Conservation (phyloP, 768 basidiomycete genomes). For the Auriscalpium microsporum region DNA sequence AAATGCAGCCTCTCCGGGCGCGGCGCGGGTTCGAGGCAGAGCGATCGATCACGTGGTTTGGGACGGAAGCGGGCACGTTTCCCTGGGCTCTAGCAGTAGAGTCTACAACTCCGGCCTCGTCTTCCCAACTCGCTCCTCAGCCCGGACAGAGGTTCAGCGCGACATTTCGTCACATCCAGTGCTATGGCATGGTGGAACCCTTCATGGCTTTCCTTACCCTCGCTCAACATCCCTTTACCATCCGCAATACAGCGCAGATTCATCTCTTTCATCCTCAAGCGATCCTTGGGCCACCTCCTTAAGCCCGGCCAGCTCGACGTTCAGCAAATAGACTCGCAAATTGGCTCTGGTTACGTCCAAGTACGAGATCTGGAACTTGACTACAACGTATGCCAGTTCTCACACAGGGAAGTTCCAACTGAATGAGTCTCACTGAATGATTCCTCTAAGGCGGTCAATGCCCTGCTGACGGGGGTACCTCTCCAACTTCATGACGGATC, state of each 20-base stretch:
- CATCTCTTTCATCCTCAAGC: slow-evolving; percentile 81
- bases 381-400: slow-evolving; percentile 45
- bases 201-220: slow-evolving; percentile 50
- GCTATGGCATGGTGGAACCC: slow-evolving; percentile 27
- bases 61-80: no score
- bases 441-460: slow-evolving; percentile 65
- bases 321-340: slow-evolving; percentile 83
- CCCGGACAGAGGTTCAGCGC: neutral
- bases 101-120: neutral
- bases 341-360: slow-evolving; percentile 85
- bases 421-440: neutral
- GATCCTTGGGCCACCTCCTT: slow-evolving; percentile 75
- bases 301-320: slow-evolving; percentile 85
- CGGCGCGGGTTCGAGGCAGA: no score
- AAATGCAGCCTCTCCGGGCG: no score
- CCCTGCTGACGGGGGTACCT: slow-evolving; percentile 55
- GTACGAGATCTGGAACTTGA: slow-evolving; percentile 78
- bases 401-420: neutral
- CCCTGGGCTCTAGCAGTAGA: no score
- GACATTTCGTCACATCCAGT: no score
- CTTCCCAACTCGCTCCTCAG: neutral
- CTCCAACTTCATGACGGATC: slow-evolving; percentile 61
- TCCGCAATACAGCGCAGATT: slow-evolving; percentile 78
- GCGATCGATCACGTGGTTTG: no score
- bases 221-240: slow-evolving; percentile 57